Evolutionary conservation across 768 basidiomycete species (phyloP).

Genomic region (Chalciporus sphaerocephalus): DNA sequence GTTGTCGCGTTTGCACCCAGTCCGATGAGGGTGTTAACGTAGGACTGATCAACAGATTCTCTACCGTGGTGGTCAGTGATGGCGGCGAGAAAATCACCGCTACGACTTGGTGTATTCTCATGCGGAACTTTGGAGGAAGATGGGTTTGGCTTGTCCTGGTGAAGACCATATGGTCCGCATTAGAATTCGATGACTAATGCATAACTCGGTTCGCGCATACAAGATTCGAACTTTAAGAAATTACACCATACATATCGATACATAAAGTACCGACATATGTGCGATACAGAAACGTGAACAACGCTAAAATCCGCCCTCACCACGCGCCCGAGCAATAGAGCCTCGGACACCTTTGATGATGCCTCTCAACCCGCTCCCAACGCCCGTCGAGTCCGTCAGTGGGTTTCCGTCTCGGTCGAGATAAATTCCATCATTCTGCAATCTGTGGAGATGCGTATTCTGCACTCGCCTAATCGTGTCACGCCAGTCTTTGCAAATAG

Average conservation of each 20-base stretch:
- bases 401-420: constrained; percentile 44
- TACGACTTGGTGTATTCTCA: background rate
- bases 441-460: constrained; percentile 49
- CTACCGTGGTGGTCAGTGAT: background rate
- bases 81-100: background rate
- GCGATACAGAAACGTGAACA: background rate
- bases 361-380: constrained; percentile 36
- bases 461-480: constrained; percentile 48
- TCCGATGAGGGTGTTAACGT: background rate
- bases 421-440: constrained; percentile 53
- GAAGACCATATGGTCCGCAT: too few species aligned
- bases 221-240: too few species aligned
- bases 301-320: constrained; percentile 37
- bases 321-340: constrained; percentile 40
- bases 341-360: constrained; percentile 41
- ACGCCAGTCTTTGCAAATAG: constrained; percentile 53
- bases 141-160: too few species aligned
- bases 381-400: constrained; percentile 36
- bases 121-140: background rate
- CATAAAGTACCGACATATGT: too few species aligned
- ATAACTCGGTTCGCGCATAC: too few species aligned
- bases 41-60: background rate
- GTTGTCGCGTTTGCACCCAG: background rate
- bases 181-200: too few species aligned
- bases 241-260: too few species aligned